Evolutionary conservation across 2,329 filamentous ascomycete genomes (phyloP).

Genomic region (Alternaria ventricosa): DNA sequence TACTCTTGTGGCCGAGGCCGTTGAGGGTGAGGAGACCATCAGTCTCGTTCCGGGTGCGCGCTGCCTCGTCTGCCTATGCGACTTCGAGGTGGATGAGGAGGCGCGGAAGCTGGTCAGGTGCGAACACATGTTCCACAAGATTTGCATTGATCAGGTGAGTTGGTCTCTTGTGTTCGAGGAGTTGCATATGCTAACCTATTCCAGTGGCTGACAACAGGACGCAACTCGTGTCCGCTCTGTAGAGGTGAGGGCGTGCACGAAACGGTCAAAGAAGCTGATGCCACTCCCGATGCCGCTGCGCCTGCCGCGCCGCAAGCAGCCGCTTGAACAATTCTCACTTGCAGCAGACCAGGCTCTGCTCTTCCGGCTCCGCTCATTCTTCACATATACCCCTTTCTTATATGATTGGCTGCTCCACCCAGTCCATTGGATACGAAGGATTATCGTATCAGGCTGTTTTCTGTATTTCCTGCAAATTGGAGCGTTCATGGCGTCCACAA

Average conservation of each 20-base stretch:
- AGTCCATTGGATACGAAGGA: constrained; percentile 12
- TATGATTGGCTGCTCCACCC: constrained; percentile 3
- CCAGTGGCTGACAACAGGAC: constrained; percentile 72
- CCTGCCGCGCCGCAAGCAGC: constrained; percentile 13
- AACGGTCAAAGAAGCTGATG: constrained; percentile 36
- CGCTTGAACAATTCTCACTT: constrained; percentile 1
- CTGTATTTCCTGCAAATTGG: constrained; percentile 1
- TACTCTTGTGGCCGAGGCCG: constrained; percentile 57
- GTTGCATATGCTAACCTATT: constrained; percentile 14
- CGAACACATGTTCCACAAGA: constrained; percentile 70
- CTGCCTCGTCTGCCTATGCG: constrained; percentile 70
- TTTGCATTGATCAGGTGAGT: constrained; percentile 73
- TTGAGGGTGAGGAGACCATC: constrained; percentile 46
- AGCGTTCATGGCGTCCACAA: constrained; percentile 9
- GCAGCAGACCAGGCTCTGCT: not conserved
- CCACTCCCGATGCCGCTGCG: constrained; percentile 11
- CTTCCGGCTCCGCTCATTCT: constrained; percentile 6
- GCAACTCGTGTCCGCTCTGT: constrained; percentile 69
- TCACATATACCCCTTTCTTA: constrained; percentile 26
- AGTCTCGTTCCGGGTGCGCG: constrained; percentile 54
- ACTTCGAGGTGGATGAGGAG: constrained; percentile 68
- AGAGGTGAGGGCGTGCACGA: constrained; percentile 65
- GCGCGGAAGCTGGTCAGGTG: constrained; percentile 67
- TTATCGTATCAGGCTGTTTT: constrained; percentile 5
- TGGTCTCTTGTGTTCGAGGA: not conserved